Evolutionary conservation across 1,139 yeast genomes (phyloP), one percentile per base, ranked within the genome.

Genomic region (Meyerozyma smithsonii): DNA sequence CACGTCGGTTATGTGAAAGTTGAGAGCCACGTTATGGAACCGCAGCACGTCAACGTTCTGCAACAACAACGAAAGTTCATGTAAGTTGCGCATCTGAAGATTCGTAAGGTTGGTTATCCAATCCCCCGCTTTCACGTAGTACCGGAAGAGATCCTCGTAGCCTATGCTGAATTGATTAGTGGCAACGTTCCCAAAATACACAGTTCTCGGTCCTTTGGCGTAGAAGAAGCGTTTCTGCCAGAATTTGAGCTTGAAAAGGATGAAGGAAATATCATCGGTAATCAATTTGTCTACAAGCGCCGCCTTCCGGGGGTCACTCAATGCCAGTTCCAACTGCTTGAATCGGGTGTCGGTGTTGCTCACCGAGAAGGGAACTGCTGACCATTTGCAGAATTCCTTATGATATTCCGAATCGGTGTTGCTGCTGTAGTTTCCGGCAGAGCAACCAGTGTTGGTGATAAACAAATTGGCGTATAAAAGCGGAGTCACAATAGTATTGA

Each of bases 161-260:
- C 38, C 47, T 18, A 37, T 40, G 24, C 36, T 36, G 15, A 46
- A 40, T 20, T 49, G 52, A 32, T 38, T 44, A 16, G 42, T 28
- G 1, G 51, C 50, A 4, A 78, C 41, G 19, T 41, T 41, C 3
- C 48, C 49, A 38, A 49, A 39, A 38, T 40, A 41, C 12, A 36
- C 25, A 11, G 26, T 6, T 14, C 26, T 8, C 7, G 30, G 33
- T 5, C 19, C 17, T 8, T 35, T 16, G 23, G 28, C 8, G 8
- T 17, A n/a, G 16, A 48, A 35, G 32, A 37, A 39, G 17, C 36
- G n/a, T 12, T 33, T 20, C 8, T 16, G 26, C 52, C 51, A 48
- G 19, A 43, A 40, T 26, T 42, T 45, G 15, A 48, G 36, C 36
- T 49, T 48, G 32, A 48, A 49, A 11, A 49, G 28, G 15, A 43